Evolutionary conservation across 2,329 filamentous ascomycete genomes (phyloP).

Genomic region (Clonostachys sp.): DNA sequence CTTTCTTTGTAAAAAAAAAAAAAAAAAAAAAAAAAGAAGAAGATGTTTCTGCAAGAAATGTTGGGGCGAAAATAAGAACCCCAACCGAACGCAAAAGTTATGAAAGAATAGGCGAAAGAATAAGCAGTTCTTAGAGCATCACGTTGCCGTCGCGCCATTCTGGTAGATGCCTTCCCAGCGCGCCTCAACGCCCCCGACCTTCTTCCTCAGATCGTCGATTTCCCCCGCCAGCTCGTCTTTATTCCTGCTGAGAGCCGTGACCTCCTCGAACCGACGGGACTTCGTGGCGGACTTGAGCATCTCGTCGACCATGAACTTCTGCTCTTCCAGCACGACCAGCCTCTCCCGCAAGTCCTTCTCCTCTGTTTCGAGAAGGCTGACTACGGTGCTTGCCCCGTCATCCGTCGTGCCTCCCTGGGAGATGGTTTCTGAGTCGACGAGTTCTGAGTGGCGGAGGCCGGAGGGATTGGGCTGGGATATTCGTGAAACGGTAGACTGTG

Average conservation of each 20-base stretch:
- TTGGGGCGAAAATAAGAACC: too few species aligned
- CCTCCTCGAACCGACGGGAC: slow-evolving; percentile 79
- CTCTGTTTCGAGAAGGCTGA: slow-evolving; percentile 67
- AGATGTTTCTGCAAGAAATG: too few species aligned
- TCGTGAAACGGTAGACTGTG: slow-evolving; percentile 12
- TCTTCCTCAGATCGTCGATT: slow-evolving; percentile 63
- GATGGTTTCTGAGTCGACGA: slow-evolving; percentile 37
- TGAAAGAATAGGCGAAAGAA: too few species aligned
- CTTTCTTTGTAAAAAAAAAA: too few species aligned
- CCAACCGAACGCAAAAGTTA: too few species aligned
- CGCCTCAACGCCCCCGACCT: slow-evolving; percentile 62
- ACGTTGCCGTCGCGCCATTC: background rate
- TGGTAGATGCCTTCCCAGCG: slow-evolving; percentile 48
- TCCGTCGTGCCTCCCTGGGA: slow-evolving; percentile 30
- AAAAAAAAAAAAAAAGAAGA: too few species aligned
- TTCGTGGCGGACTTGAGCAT: slow-evolving; percentile 78
- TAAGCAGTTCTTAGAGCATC: background rate
- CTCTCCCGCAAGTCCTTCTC: slow-evolving; percentile 78
- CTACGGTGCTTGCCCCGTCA: slow-evolving; percentile 43
- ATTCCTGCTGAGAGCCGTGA: slow-evolving; percentile 73
- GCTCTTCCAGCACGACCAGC: slow-evolving; percentile 83
- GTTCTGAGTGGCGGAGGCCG: slow-evolving; percentile 40
- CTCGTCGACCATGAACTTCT: slow-evolving; percentile 81
- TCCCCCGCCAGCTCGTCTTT: slow-evolving; percentile 77
- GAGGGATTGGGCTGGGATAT: slow-evolving; percentile 27